Conservation (phyloP, 1,284 basidiomycete genomes). For the Hypsizygus ulmarius region DNA sequence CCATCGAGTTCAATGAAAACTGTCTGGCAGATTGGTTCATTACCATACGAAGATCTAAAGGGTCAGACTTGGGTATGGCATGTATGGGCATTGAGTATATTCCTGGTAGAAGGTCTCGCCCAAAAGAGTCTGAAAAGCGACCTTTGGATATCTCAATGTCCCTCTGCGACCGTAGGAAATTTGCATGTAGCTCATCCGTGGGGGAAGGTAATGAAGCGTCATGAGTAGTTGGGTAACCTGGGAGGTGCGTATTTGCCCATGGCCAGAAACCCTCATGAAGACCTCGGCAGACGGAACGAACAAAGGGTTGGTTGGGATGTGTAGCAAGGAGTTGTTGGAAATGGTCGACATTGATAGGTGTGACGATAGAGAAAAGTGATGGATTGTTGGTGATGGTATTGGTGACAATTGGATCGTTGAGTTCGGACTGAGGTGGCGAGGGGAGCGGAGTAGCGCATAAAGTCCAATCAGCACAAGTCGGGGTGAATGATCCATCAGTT, state of each 20-base stretch:
- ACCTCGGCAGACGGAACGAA: slow-evolving; percentile 30
- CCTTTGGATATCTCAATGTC: slow-evolving; percentile 30
- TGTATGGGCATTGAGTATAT: slow-evolving; percentile 44
- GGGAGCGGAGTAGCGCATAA: slow-evolving; percentile 7
- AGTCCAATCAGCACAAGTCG: slow-evolving; percentile 7
- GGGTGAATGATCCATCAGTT: neutral
- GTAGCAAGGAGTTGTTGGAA: slow-evolving; percentile 26
- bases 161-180: slow-evolving; percentile 31
- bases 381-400: slow-evolving; percentile 10
- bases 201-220: slow-evolving; percentile 25
- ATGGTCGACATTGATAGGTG: slow-evolving; percentile 32
- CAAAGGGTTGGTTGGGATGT: slow-evolving; percentile 37
- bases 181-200: slow-evolving; percentile 9
- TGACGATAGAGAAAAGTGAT: slow-evolving; percentile 33
- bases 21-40: slow-evolving; percentile 33
- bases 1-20: slow-evolving; percentile 38
- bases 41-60: slow-evolving; percentile 36
- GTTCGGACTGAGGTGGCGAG: slow-evolving; percentile 1
- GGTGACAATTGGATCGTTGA: slow-evolving; percentile 3
- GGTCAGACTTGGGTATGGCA: slow-evolving; percentile 38
- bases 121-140: slow-evolving; percentile 38
- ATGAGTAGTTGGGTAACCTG: slow-evolving; percentile 21
- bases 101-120: slow-evolving; percentile 37
- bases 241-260: slow-evolving; percentile 28
- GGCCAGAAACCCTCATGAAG: slow-evolving; percentile 42